Percentiles rank a stretch among this genome's conserved stretches.
Conservation (phyloP, 768 basidiomycete species). For the Tephrocybe sp. region DNA sequence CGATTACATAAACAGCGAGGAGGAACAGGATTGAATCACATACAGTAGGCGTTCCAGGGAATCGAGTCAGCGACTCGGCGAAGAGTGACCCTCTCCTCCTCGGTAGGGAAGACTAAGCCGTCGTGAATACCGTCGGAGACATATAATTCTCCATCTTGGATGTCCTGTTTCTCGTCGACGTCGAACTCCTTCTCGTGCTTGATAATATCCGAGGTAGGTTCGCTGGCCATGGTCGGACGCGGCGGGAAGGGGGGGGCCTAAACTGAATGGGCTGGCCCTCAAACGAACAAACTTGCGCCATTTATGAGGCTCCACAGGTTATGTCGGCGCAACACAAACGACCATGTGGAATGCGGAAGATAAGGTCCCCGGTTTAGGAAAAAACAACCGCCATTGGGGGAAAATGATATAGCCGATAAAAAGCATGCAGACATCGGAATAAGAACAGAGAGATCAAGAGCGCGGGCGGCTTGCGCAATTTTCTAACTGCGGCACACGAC, state of each 20-base stretch:
- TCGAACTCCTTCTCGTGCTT: not conserved
- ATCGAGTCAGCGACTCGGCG: slow-evolving; percentile 59
- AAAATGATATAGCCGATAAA: not conserved
- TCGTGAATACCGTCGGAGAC: slow-evolving; percentile 36
- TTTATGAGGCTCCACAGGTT: slow-evolving; percentile 1
- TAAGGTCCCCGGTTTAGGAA: too few relatives aligned
- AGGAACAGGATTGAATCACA: slow-evolving; percentile 14
- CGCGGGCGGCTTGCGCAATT: too few relatives aligned
- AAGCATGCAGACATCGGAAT: not conserved
- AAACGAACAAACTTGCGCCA: not conserved
- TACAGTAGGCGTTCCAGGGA: slow-evolving; percentile 58
- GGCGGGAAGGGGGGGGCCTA: too few relatives aligned
- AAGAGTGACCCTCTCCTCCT: slow-evolving; percentile 57
- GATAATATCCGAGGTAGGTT: not conserved
- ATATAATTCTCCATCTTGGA: not conserved
- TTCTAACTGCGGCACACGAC: too few relatives aligned
- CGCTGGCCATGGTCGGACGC: not conserved
- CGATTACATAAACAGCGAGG: not conserved
- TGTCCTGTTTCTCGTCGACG: not conserved
- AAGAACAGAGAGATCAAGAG: too few relatives aligned
- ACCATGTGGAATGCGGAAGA: not conserved
- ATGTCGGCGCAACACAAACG: not conserved
- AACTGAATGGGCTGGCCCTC: not conserved
- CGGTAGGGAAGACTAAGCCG: slow-evolving; percentile 63
- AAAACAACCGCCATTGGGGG: not conserved